A percentile compares a stretch with the other conserved stretches of the same genome.
Conservation (phyloP, 208 protist species). For the Trypanosoma boissoni region DNA sequence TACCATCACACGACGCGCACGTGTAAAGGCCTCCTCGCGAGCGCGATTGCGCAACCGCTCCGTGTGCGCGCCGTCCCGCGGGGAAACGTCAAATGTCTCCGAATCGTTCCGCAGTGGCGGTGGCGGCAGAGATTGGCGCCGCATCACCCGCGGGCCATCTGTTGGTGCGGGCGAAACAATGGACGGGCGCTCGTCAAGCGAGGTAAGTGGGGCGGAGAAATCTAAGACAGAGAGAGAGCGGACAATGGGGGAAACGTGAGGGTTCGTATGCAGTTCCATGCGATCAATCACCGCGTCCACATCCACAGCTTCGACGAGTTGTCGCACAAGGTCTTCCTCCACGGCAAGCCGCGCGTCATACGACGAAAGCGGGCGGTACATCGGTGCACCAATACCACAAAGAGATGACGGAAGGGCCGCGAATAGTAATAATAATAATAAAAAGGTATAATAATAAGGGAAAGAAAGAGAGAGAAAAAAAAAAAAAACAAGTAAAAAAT, state of each 20-base stretch:
- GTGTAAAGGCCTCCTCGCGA: too few species aligned
- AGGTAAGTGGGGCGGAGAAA: too few species aligned
- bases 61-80: constrained; percentile 19
- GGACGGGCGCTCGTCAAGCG: too few species aligned
- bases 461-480: too few species aligned
- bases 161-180: too few species aligned
- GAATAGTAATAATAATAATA: too few species aligned
- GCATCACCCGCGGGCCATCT: too few species aligned
- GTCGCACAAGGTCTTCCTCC: constrained; percentile 74
- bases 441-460: too few species aligned
- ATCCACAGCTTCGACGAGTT: constrained; percentile 61
- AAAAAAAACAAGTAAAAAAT: too few species aligned
- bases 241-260: constrained; percentile 35
- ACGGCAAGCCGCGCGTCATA: constrained; percentile 9
- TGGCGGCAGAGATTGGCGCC: not conserved
- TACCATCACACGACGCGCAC: too few species aligned
- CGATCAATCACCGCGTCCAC: constrained; percentile 67
- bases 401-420: not conserved
- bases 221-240: constrained; percentile 37
- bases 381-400: not conserved
- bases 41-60: constrained; percentile 8
- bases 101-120: not conserved
- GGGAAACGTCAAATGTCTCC: constrained; percentile 6
- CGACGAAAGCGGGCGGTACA: not conserved
- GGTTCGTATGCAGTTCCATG: constrained; percentile 60